phyloP scores from a whole-genome alignment of 306 rosid species.

The Trichosanthes truncata region DNA sequence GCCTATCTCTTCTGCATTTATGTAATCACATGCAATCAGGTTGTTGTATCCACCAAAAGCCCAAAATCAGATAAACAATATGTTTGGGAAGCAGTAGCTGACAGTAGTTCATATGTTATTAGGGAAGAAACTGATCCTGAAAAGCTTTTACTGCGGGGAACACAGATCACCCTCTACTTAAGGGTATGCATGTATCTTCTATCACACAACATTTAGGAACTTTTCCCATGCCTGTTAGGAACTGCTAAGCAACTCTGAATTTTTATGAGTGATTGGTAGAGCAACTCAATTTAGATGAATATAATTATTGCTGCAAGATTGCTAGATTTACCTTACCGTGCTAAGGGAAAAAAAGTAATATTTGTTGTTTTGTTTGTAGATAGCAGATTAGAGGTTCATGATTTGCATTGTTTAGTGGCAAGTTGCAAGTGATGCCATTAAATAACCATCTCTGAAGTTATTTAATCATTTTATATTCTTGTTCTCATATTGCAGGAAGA shows the following conservation, averaged over 20 bases:
- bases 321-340: not conserved
- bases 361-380: not conserved
- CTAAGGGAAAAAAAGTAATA: not conserved
- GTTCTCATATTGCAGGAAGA: constrained; percentile 39
- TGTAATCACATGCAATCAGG: constrained; percentile 28
- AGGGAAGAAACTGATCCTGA: constrained; percentile 91
- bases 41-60: constrained; percentile 90
- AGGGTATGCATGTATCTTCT: constrained; percentile 38
- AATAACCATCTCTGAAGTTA: not conserved
- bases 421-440: not conserved
- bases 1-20: not conserved
- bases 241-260: not conserved
- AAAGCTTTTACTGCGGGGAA: constrained; percentile 68
- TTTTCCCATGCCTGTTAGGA: not conserved
- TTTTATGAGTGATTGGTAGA: not conserved
- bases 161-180: constrained; percentile 78
- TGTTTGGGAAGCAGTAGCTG: constrained; percentile 85
- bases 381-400: not conserved
- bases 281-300: not conserved
- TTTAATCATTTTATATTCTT: not conserved
- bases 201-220: not conserved
- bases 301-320: not conserved
- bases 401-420: not conserved
- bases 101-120: constrained; percentile 78
- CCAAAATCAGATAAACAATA: constrained; percentile 89